Evolutionary conservation across 2,329 filamentous ascomycete genomes (phyloP).

Genomic region (Xylaria sp.): DNA sequence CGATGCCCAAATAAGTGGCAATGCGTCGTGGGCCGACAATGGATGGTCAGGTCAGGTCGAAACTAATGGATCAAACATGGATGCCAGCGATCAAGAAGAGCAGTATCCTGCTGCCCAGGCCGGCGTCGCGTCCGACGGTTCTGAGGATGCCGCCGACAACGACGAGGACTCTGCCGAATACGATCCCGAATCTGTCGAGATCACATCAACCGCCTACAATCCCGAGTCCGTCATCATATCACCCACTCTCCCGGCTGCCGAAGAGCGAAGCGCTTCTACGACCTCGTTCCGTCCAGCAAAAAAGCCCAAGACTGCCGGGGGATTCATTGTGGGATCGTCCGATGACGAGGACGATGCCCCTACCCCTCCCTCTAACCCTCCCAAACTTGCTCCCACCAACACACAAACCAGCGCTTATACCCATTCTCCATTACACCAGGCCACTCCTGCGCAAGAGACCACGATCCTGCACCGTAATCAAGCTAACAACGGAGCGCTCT

Average conservation of each 20-base stretch:
- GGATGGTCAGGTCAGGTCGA: constrained; percentile 65
- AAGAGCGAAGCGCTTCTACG: constrained; percentile 48
- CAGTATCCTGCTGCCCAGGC: constrained; percentile 57
- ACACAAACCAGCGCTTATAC: constrained; percentile 37
- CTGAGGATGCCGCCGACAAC: constrained; percentile 60
- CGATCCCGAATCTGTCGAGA: constrained; percentile 58
- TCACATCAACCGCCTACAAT: constrained; percentile 55
- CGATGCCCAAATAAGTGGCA: constrained; percentile 39
- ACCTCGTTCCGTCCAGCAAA: constrained; percentile 55
- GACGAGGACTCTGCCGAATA: constrained; percentile 67
- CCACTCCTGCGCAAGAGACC: constrained; percentile 36
- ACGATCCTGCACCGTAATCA: constrained; percentile 30
- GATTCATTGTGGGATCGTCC: constrained; percentile 69
- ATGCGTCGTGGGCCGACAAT: constrained; percentile 58
- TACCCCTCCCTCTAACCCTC: constrained; percentile 34
- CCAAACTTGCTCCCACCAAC: constrained; percentile 44
- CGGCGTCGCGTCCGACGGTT: constrained; percentile 58
- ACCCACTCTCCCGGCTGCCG: constrained; percentile 41
- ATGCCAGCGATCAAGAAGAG: constrained; percentile 66
- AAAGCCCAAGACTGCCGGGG: constrained; percentile 70
- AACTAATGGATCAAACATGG: constrained; percentile 63
- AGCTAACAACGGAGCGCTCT: constrained; percentile 30
- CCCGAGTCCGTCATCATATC: constrained; percentile 62
- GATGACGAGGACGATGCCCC: constrained; percentile 64
- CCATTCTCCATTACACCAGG: constrained; percentile 45